Evolutionary conservation across 305 asterid species (phyloP).

Genomic region (Solanum hybrid): DNA sequence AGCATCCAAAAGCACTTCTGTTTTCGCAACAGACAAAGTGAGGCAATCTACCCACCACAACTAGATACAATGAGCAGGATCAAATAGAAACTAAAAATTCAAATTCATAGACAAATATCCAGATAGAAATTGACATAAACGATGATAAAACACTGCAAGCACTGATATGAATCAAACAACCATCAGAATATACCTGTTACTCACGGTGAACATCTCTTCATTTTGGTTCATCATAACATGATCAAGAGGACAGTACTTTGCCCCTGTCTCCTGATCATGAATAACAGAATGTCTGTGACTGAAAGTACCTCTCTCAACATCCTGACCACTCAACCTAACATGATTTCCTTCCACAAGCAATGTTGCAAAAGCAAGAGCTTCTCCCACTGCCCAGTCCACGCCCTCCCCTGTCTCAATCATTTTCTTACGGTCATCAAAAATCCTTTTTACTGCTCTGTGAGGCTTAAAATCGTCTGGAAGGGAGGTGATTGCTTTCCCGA

Average conservation of each 20-base stretch:
- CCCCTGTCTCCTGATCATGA: conserved; percentile 35
- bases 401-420: conserved; percentile 86
- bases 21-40: neutral
- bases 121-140: neutral
- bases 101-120: neutral
- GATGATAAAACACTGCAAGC: neutral
- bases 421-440: conserved; percentile 72
- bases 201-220: conserved; percentile 89
- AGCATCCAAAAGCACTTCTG: neutral
- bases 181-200: conserved; percentile 57
- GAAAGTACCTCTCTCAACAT: conserved; percentile 37
- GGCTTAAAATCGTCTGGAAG: conserved; percentile 70
- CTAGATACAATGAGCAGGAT: neutral
- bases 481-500: conserved; percentile 69
- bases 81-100: neutral
- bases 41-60: neutral
- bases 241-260: conserved; percentile 55
- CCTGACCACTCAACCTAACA: conserved; percentile 37
- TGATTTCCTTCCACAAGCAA: conserved; percentile 37
- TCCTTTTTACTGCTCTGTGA: conserved; percentile 70
- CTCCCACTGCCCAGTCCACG: conserved; percentile 54
- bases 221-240: conserved; percentile 77
- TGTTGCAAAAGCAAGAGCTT: conserved; percentile 35
- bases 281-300: conserved; percentile 34
- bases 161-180: neutral